Conservation (phyloP, 2,329 filamentous ascomycete genomes). For the Cladophialophora psammophila region DNA sequence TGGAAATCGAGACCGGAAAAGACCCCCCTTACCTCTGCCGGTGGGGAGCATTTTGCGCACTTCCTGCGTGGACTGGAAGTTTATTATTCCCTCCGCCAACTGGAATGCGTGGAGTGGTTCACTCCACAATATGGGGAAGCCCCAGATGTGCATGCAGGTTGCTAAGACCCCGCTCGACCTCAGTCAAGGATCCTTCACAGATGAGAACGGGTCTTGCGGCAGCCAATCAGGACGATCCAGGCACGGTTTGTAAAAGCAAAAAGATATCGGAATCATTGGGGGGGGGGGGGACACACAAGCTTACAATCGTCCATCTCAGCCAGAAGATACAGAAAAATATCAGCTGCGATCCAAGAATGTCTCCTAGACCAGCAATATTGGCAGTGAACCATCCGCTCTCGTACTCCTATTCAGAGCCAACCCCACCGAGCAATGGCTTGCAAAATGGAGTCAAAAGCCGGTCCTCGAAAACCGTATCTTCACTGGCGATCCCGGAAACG, state of each 20-base stretch:
- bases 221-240: not conserved
- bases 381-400: conserved; percentile 22
- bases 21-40: not conserved
- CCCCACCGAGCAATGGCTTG: not conserved
- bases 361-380: conserved; percentile 18
- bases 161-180: not conserved
- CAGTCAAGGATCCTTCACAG: not conserved
- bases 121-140: conserved; percentile 17
- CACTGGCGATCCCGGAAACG: conserved; percentile 17
- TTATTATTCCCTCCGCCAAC: conserved; percentile 5
- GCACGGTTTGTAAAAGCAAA: not conserved
- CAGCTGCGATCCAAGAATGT: not conserved
- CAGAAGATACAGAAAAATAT: not conserved
- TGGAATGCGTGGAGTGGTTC: conserved; percentile 14
- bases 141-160: not conserved
- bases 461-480: not conserved
- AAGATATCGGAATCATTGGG: not conserved
- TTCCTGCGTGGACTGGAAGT: not conserved
- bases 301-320: not conserved
- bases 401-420: conserved; percentile 13
- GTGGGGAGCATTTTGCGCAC: not conserved
- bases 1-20: conserved; percentile 2
- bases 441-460: not conserved
- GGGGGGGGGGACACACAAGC: not conserved
- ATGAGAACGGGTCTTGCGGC: not conserved